These are phyloP conservation scores for Malassezia caprae DNA, from an alignment of 1,284 basidiomycete species.

Conservation along the genomic window DNA sequence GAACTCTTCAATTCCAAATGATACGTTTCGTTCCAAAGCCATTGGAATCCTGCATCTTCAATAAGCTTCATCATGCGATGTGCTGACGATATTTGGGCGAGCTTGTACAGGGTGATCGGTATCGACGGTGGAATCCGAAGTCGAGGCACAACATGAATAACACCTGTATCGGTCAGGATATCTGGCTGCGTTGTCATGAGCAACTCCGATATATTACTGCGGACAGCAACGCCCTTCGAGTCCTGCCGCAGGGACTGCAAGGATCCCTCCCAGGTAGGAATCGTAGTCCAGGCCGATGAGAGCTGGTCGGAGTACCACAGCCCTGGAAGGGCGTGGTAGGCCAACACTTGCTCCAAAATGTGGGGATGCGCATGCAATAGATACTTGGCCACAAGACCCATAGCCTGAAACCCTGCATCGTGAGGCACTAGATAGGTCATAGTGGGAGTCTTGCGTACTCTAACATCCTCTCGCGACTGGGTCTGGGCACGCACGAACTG, in stretches of 20 bases:
- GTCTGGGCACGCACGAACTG: conserved; percentile 68
- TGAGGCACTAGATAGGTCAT: conserved; percentile 78
- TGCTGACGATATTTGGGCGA: neutral
- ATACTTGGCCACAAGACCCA: conserved; percentile 82
- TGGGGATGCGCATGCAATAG: conserved; percentile 60
- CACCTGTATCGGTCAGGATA: conserved; percentile 74
- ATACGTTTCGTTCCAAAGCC: conserved; percentile 6
- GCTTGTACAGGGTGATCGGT: conserved; percentile 53
- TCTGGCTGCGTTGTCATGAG: conserved; percentile 51
- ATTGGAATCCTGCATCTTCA: conserved; percentile 5
- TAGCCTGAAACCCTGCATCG: conserved; percentile 72
- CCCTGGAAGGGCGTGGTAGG: conserved; percentile 70
- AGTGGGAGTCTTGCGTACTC: conserved; percentile 52
- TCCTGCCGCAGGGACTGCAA: conserved; percentile 16
- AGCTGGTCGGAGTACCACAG: conserved; percentile 65
- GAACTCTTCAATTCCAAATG: neutral
- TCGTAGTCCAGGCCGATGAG: conserved; percentile 37
- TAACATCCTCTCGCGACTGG: conserved; percentile 28
- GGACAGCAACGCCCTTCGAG: neutral
- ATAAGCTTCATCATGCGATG: conserved; percentile 2
- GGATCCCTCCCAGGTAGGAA: conserved; percentile 30
- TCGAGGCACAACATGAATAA: conserved; percentile 74
- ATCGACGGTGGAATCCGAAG: conserved; percentile 78
- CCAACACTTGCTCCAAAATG: conserved; percentile 70
- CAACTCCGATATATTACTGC: neutral